Conservation (phyloP, 1,284 basidiomycete species). For the Inonotus obliquus region DNA sequence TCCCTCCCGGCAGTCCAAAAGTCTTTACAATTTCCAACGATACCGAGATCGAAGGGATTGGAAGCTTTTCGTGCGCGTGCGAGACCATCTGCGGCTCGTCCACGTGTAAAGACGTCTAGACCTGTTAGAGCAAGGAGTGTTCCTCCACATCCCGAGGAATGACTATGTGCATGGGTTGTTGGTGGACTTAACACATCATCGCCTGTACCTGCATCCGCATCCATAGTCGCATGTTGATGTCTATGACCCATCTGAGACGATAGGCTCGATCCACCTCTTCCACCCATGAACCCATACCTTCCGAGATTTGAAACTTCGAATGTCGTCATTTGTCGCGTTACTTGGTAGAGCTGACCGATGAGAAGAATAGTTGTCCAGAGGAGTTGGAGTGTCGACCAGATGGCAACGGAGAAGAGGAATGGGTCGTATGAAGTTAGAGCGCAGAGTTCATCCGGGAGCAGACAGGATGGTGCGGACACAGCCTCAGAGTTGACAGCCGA, state of each 20-base stretch:
- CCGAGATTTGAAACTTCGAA: slow-evolving; percentile 95
- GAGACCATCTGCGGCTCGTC: slow-evolving; percentile 44
- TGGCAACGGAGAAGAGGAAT: slow-evolving; percentile 77
- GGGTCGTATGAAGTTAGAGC: slow-evolving; percentile 66
- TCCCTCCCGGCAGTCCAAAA: slow-evolving; percentile 90
- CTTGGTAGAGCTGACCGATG: slow-evolving; percentile 85
- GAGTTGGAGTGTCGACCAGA: slow-evolving; percentile 89
- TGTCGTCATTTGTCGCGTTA: slow-evolving; percentile 93
- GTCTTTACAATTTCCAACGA: slow-evolving; percentile 86
- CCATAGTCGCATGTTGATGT: slow-evolving; percentile 33
- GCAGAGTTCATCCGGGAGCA: slow-evolving; percentile 70
- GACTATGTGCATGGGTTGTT: slow-evolving; percentile 25
- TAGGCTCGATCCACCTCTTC: slow-evolving; percentile 72
- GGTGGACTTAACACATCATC: slow-evolving; percentile 21
- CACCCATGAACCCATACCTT: slow-evolving; percentile 96
- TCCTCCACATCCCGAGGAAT: slow-evolving; percentile 27
- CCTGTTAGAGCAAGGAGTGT: slow-evolving; percentile 51
- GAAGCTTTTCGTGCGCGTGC: slow-evolving; percentile 50
- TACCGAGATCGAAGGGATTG: slow-evolving; percentile 92
- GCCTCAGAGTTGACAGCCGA: slow-evolving; percentile 36
- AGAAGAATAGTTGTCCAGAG: slow-evolving; percentile 91
- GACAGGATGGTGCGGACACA: slow-evolving; percentile 55
- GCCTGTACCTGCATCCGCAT: slow-evolving; percentile 20
- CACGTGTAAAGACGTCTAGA: slow-evolving; percentile 60
- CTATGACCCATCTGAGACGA: slow-evolving; percentile 67